A percentile compares a stretch with the other conserved stretches of the same genome.
Evolutionary conservation across 345 rosid genomes (phyloP).

Genomic region (Microthlaspi erraticum): DNA sequence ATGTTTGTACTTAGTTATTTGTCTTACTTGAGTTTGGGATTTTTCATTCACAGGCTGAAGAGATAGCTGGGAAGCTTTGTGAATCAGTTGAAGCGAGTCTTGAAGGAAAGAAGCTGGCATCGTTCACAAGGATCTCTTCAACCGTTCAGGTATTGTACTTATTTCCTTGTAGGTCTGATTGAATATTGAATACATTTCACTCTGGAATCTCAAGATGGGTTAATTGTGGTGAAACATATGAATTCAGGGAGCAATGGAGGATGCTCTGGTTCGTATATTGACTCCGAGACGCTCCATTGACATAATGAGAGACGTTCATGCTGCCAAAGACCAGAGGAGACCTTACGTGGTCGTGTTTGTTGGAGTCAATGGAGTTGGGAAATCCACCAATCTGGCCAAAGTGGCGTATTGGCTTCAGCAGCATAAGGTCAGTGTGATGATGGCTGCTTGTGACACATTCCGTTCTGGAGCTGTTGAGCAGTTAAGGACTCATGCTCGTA

Average conservation of each 20-base stretch:
- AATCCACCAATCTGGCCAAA: constrained; percentile 97
- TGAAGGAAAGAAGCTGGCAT: constrained; percentile 94
- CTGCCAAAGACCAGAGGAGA: constrained; percentile 87
- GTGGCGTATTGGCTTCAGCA: constrained; percentile 98
- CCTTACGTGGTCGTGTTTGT: constrained; percentile 98
- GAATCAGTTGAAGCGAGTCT: constrained; percentile 97
- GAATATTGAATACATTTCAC: constrained; percentile 1
- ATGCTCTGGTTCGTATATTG: constrained; percentile 91
- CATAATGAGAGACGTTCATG: constrained; percentile 91
- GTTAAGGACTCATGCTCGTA: constrained; percentile 94
- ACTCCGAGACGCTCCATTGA: constrained; percentile 98
- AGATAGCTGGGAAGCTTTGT: constrained; percentile 97
- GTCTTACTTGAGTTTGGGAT: background rate
- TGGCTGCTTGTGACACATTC: constrained; percentile 99
- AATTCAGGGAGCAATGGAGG: constrained; percentile 92
- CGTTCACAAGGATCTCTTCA: constrained; percentile 95
- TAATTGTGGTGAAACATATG: constrained; percentile 34
- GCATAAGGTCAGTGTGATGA: constrained; percentile 91
- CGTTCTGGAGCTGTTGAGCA: constrained; percentile 99
- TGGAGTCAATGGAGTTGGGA: constrained; percentile 99
- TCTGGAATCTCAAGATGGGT: constrained; percentile 16
- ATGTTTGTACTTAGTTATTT: constrained; percentile 1
- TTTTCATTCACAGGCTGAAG: constrained; percentile 73
- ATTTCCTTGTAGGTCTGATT: constrained; percentile 5
- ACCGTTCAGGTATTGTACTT: constrained; percentile 79